Base-by-base conservation (phyloP, 148 eudicot species). In the Spergularia marina region DNA sequence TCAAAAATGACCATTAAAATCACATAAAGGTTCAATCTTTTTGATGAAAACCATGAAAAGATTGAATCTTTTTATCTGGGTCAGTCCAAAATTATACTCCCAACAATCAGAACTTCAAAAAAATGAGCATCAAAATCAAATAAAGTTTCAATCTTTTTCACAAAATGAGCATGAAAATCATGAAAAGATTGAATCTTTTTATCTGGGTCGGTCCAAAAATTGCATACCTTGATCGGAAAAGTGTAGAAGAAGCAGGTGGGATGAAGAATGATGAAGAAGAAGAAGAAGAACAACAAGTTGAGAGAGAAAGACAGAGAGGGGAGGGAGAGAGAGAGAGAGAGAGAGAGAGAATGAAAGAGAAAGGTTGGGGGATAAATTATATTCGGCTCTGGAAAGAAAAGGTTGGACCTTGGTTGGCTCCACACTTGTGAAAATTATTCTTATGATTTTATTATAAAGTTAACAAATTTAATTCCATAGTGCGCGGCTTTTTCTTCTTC, bases 141-240 rank as follows among this genome's bases (percentile, higher is more conserved):
- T 30, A 53, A 70, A 70, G 73, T 53, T 52, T 30, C 4, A 25
- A 53, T 13, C 21, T 68, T 68, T 53, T 30, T 53, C 2, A 30
- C 36, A 1, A 30, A 30, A 30, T 30, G n/a, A 10, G 7, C 10
- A 20, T 59, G 34, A 6, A 68, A 44, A 18, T 44, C 23, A 66
- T 7, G 15, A 7, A 69, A 69, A 69, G 72, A 14, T 69, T 69
- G 0, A 52, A 69, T 14, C 18, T 69, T 70, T 51, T 5, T n/a
- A 68, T 21, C 2, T 13, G 56, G 56, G 56, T 68, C 52, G 56
- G 34, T 68, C 30, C 16, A 40, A 34, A n/a, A 53, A 74, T 61
- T 4, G 12, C 25, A 63, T 49, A 77, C 80, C 80, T 77, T 52
- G 34, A 71, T 6, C 41, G 57, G 56, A 68, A 68, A 55, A 30